phyloP scores from a whole-genome alignment of 306 rosid genomes.

The Ammopiptanthus mongolicus region DNA sequence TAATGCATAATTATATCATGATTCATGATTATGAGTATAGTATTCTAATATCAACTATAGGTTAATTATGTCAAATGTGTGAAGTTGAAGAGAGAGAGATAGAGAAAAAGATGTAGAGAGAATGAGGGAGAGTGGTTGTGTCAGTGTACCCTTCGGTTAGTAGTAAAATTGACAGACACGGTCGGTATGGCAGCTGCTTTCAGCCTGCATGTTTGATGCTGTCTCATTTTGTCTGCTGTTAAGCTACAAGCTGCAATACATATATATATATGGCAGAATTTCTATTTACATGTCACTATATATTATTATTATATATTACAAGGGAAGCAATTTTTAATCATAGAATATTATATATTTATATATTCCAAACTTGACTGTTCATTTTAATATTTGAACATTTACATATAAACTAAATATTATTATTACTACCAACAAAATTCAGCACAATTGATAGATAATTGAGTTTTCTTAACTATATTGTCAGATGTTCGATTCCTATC shows the following conservation, averaged over 20 bases:
- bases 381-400: no score
- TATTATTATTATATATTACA: no score
- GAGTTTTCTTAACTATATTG: no score
- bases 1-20: neutral
- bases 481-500: no score
- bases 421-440: no score
- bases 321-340: neutral
- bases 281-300: neutral
- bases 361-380: neutral
- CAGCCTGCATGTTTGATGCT: slow-evolving; percentile 26
- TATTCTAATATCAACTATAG: neutral
- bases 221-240: slow-evolving; percentile 33
- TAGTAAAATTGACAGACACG: neutral
- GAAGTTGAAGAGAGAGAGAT: neutral
- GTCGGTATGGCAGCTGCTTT: slow-evolving; percentile 13
- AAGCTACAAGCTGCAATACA: neutral
- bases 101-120: neutral
- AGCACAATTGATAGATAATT: no score
- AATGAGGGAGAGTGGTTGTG: neutral
- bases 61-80: neutral
- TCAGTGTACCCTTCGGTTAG: neutral
- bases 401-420: no score
- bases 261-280: neutral
- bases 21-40: neutral
- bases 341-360: neutral